Percentiles rank a stretch among this genome's conserved stretches.
phyloP scores from a whole-genome alignment of 805 yeast genomes.

The Grigorovia yakushimaensis region DNA sequence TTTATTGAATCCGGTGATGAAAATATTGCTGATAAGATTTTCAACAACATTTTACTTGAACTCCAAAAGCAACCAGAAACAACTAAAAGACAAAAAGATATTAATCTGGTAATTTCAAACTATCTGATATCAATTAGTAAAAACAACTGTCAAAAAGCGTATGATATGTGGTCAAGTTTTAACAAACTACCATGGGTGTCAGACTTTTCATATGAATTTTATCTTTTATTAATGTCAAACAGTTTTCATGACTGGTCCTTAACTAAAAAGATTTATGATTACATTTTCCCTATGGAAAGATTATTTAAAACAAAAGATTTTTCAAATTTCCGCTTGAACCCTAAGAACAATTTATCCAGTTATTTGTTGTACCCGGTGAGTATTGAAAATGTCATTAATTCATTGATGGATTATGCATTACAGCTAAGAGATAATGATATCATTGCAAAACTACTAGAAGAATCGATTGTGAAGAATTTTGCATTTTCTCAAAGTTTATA shows the following conservation, averaged over 20 bases:
- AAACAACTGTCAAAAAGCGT: constrained; percentile 27
- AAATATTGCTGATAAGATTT: constrained; percentile 42
- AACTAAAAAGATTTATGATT: constrained; percentile 29
- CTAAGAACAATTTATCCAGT: constrained; percentile 8
- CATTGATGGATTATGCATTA: constrained; percentile 21
- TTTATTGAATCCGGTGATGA: constrained; percentile 42
- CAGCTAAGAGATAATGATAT: constrained; percentile 25
- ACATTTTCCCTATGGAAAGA: constrained; percentile 30
- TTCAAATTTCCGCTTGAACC: neutral
- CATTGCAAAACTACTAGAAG: constrained; percentile 31
- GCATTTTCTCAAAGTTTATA: constrained; percentile 27
- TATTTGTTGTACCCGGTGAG: constrained; percentile 20
- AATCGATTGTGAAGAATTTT: constrained; percentile 30
- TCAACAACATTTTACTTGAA: constrained; percentile 44
- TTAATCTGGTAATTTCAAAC: constrained; percentile 35
- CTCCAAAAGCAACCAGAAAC: constrained; percentile 14
- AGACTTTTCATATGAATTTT: constrained; percentile 33
- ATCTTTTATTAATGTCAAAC: constrained; percentile 28
- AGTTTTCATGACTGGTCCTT: constrained; percentile 28
- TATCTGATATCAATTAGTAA: constrained; percentile 34
- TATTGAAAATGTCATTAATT: constrained; percentile 16
- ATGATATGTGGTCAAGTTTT: constrained; percentile 30
- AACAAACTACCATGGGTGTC: constrained; percentile 33
- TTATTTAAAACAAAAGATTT: constrained; percentile 2
- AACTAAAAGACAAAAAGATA: constrained; percentile 20